Percentiles rank a stretch among this genome's conserved stretches.
phyloP scores from a whole-genome alignment of 2,329 filamentous ascomycete species.

The Colletotrichum sp. region DNA sequence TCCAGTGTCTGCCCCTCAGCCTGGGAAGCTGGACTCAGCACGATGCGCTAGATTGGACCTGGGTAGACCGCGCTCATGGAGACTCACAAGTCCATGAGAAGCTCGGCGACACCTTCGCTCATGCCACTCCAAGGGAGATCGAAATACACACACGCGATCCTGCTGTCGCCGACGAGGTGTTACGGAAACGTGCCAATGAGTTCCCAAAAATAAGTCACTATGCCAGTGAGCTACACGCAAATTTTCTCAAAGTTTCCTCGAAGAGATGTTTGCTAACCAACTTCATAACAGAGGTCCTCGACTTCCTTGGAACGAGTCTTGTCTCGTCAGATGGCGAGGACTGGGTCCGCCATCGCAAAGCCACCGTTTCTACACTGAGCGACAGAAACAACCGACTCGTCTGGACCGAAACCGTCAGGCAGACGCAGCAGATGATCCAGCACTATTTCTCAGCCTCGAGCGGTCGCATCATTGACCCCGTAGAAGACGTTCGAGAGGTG shows the following conservation, averaged over 20 bases:
- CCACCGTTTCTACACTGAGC: neutral
- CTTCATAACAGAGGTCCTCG: neutral
- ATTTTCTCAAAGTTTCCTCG: neutral
- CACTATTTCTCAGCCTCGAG: neutral
- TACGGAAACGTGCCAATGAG: neutral
- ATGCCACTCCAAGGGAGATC: neutral
- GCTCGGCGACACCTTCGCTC: neutral
- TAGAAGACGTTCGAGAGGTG: neutral
- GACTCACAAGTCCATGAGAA: neutral
- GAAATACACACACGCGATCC: neutral
- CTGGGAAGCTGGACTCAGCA: neutral
- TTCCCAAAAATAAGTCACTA: neutral
- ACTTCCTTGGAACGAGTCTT: neutral
- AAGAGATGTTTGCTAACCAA: neutral
- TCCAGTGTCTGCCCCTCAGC: neutral
- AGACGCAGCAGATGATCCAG: neutral
- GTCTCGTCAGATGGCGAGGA: neutral
- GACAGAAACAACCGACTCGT: neutral
- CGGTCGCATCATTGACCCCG: neutral
- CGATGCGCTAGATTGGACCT: neutral
- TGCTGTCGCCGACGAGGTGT: slow-evolving; percentile 28
- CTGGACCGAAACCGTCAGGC: neutral
- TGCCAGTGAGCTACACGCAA: neutral
- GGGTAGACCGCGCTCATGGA: neutral
- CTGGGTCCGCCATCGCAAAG: neutral